Conservation (phyloP, 306 rosid genomes). For the Cicer bijugum region DNA sequence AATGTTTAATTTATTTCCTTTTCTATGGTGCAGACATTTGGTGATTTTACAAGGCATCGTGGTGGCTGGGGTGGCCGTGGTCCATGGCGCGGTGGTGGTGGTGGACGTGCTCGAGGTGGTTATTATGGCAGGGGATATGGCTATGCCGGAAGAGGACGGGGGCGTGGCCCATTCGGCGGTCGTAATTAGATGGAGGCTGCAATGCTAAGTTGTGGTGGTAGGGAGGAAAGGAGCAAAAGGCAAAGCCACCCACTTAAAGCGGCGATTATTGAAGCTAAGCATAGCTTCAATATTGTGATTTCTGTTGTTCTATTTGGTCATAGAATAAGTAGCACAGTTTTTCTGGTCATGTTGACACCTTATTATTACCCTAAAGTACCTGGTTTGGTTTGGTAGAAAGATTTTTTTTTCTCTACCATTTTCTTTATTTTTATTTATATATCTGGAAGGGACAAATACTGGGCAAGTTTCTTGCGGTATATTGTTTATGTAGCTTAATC, state of each 20-base stretch:
- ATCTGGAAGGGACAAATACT: constrained; percentile 31
- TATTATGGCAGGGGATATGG: constrained; percentile 64
- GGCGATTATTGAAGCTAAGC: constrained; percentile 35
- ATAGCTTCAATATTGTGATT: constrained; percentile 39
- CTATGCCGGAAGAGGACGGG: constrained; percentile 57
- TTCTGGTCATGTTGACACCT: constrained; percentile 26
- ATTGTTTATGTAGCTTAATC: constrained; percentile 42
- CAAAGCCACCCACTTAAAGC: constrained; percentile 45
- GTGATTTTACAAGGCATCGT: constrained; percentile 52
- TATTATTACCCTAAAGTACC: constrained; percentile 26
- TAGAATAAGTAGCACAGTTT: constrained; percentile 44
- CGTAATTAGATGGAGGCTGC: constrained; percentile 45
- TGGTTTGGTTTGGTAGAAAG: constrained; percentile 39
- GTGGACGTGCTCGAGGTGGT: constrained; percentile 56
- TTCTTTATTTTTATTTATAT: constrained; percentile 19
- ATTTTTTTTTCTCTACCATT: constrained; percentile 8
- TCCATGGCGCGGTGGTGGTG: constrained; percentile 47
- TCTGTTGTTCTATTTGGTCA: constrained; percentile 34
- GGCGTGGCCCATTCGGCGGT: constrained; percentile 43
- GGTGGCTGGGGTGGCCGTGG: constrained; percentile 63
- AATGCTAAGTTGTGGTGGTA: constrained; percentile 38
- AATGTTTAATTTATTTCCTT: constrained; percentile 6
- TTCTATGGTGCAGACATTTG: constrained; percentile 58
- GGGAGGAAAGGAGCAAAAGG: constrained; percentile 14
- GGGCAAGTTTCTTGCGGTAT: constrained; percentile 46